Evolutionary conservation across 306 rosid genomes (phyloP).

Genomic region (Vachellia pachyceras): DNA sequence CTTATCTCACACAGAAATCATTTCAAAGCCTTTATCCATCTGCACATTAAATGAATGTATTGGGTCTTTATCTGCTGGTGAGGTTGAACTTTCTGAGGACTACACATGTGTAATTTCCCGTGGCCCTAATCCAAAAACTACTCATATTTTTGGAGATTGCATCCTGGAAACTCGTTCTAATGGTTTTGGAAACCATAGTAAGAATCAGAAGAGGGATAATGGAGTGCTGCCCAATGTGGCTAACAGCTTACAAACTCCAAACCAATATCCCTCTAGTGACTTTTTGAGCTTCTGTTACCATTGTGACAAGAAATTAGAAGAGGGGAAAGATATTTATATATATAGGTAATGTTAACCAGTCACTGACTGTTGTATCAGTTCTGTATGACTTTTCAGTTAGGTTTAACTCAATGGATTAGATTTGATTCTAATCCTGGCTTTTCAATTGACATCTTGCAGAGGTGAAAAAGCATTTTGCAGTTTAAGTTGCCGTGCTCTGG

Average conservation of each 20-base stretch:
- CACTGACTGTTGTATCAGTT: slow-evolving; percentile 7
- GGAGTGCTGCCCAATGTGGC: slow-evolving; percentile 26
- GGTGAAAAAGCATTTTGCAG: slow-evolving; percentile 96
- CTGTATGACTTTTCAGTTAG: neutral
- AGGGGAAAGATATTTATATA: slow-evolving; percentile 84
- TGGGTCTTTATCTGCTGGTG: slow-evolving; percentile 70
- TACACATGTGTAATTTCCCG: slow-evolving; percentile 86
- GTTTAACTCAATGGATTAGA: slow-evolving; percentile 1
- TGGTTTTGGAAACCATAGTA: slow-evolving; percentile 45
- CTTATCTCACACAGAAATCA: slow-evolving; percentile 21
- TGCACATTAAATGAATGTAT: slow-evolving; percentile 49
- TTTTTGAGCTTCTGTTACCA: slow-evolving; percentile 78
- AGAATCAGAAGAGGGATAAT: slow-evolving; percentile 48
- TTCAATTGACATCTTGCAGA: slow-evolving; percentile 51
- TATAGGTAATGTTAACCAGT: slow-evolving; percentile 61
- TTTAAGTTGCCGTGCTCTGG: slow-evolving; percentile 68
- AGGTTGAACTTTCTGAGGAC: slow-evolving; percentile 90
- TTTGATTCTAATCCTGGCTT: slow-evolving; percentile 16
- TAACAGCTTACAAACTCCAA: slow-evolving; percentile 28
- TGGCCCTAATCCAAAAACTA: slow-evolving; percentile 83
- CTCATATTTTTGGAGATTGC: slow-evolving; percentile 84
- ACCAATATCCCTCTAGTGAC: slow-evolving; percentile 53
- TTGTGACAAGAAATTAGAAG: slow-evolving; percentile 77
- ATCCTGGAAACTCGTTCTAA: slow-evolving; percentile 65
- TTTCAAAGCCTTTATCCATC: slow-evolving; percentile 48